Evolutionary conservation across 2,329 filamentous ascomycete species (phyloP), one percentile per base, ranked within the genome.

Genomic region (Exophiala sp.): DNA sequence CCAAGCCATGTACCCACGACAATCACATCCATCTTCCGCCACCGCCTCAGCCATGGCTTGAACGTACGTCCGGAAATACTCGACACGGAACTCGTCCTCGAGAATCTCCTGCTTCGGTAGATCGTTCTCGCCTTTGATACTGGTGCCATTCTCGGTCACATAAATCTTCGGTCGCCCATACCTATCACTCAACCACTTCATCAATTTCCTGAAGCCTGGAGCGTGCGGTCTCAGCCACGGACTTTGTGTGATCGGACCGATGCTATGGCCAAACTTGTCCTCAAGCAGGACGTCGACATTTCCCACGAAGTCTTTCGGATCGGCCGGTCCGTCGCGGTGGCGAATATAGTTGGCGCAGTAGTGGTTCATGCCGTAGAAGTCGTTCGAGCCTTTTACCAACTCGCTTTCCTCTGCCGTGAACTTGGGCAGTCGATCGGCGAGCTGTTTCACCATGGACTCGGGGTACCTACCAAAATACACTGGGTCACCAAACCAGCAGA

Each of bases 351-450:
- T 89, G 66, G 89, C 87, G 47, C 88, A 91, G 77, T 95, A 95
- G 78, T 91, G 87, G 77, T 95, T 95, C 88, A 92, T 92, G 70
- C 89, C 90, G 71, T 95, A 95, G 73, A 95, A 95, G 76, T 95
- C 90, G 70, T 94, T 94, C 68, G 86, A 89, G n/a, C 88, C 89
- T 65, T 86, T 79, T 42, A 95, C 84, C n/a, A 94, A 76, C 2
- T 81, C 82, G 20, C 77, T 71, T 67, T 95, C 89, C 62, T 89
- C 87, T 0, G 79, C 71, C 0, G 87, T 90, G 70, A 88, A 94
- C 41, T 77, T 75, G 4, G 90, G 90, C 44, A 95, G 79, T 11
- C 89, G 83, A 67, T 86, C 78, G 52, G 89, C 89, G 14, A 95
- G 83, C 75, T 95, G 89, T 68, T 83, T 82, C 54, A 82, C 79